phyloP scores from a whole-genome alignment of 176 grass and related monocot species.

The Phyllostachys edulis region DNA sequence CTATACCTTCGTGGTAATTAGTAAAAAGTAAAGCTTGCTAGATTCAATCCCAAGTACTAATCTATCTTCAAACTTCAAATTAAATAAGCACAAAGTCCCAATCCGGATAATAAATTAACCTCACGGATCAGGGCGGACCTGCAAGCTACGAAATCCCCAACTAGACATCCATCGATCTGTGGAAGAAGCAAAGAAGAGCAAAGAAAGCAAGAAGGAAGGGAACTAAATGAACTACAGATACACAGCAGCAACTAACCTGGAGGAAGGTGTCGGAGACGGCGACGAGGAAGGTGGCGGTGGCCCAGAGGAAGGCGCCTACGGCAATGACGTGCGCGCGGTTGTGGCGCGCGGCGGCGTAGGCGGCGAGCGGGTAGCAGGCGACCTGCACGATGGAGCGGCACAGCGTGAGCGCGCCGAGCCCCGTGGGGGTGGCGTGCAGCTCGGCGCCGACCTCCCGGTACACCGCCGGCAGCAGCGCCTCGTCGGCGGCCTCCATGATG shows the following conservation, averaged over 20 bases:
- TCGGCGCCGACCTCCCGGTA: conserved; percentile 81
- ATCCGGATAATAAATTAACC: background rate
- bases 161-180: background rate
- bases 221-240: conserved; percentile 44
- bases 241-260: conserved; percentile 59
- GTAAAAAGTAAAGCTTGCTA: background rate
- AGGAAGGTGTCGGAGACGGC: conserved; percentile 67
- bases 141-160: background rate
- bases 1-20: background rate
- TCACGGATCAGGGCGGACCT: background rate
- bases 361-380: conserved; percentile 74
- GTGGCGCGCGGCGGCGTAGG: conserved; percentile 65
- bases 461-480: conserved; percentile 84
- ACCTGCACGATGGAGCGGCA: conserved; percentile 83
- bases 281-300: conserved; percentile 79
- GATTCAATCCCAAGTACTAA: background rate
- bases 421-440: conserved; percentile 62
- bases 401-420: conserved; percentile 71
- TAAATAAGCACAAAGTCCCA: background rate
- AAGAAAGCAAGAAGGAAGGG: background rate
- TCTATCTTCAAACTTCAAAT: background rate
- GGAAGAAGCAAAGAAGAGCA: background rate
- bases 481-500: conserved; percentile 90
- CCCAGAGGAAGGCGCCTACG: conserved; percentile 83
- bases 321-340: conserved; percentile 76